A percentile compares a stretch with the other conserved stretches of the same genome.
Conservation (phyloP, 139 green algal genomes). For the Coelastrella sp. region DNA sequence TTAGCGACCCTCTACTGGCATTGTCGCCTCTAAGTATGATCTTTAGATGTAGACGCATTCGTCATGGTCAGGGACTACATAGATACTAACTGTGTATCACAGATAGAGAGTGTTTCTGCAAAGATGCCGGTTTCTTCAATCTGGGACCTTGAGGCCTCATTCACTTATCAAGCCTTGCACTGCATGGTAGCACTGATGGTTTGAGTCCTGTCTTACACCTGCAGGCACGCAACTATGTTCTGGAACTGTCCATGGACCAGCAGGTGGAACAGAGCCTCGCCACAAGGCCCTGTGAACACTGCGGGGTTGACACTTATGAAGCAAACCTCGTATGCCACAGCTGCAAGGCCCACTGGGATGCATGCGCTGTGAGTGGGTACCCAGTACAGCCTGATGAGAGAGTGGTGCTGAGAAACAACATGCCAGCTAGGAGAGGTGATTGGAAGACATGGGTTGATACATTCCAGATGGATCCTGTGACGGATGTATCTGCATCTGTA, state of each 20-base stretch:
- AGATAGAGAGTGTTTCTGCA: no score
- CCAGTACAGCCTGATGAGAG: slow-evolving; percentile 64
- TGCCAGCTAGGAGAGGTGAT: slow-evolving; percentile 63
- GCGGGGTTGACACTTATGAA: slow-evolving; percentile 74
- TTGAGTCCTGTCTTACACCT: neutral
- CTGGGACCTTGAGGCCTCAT: no score
- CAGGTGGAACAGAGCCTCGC: slow-evolving; percentile 69
- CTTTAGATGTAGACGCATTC: no score
- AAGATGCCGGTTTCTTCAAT: no score
- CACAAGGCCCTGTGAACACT: slow-evolving; percentile 68
- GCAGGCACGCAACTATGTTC: slow-evolving; percentile 76
- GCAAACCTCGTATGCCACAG: slow-evolving; percentile 74
- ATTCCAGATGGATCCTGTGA: slow-evolving; percentile 71
- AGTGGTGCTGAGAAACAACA: slow-evolving; percentile 55
- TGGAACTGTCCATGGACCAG: slow-evolving; percentile 80
- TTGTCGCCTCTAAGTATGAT: no score
- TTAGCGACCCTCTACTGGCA: no score
- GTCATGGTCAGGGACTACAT: no score
- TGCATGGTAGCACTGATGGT: no score
- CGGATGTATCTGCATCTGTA: slow-evolving; percentile 52
- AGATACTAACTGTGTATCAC: no score
- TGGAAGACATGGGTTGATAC: slow-evolving; percentile 77
- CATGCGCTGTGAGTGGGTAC: slow-evolving; percentile 75
- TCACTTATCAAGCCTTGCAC: no score
- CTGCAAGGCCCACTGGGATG: slow-evolving; percentile 67